Percentiles rank a stretch among this genome's conserved stretches.
Conservation (phyloP, 1,284 basidiomycete genomes). For the Ganoderma sp. region DNA sequence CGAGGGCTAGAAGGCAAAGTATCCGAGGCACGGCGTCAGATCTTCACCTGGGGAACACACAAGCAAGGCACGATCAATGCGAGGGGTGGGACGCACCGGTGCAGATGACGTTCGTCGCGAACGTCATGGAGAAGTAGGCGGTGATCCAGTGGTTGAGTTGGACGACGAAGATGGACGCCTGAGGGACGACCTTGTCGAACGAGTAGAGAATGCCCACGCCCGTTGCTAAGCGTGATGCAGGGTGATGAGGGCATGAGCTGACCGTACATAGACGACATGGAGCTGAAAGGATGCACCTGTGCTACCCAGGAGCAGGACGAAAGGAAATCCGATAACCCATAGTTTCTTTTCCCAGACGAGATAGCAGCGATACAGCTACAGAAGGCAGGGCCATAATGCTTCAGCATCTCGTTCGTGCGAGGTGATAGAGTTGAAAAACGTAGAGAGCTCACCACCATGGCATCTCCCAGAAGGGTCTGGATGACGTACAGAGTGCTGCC, state of each 20-base stretch:
- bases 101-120: slow-evolving; percentile 44
- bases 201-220: slow-evolving; percentile 28
- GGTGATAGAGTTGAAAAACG: no score
- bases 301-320: slow-evolving; percentile 24
- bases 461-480: slow-evolving; percentile 32
- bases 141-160: slow-evolving; percentile 42
- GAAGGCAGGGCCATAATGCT: not conserved
- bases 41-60: no score
- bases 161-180: slow-evolving; percentile 36
- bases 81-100: slow-evolving; percentile 27
- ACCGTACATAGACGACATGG: not conserved
- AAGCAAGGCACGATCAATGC: no score
- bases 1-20: slow-evolving; percentile 13
- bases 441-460: slow-evolving; percentile 22
- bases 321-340: slow-evolving; percentile 22
- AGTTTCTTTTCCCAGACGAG: slow-evolving; percentile 25
- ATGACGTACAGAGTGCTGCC: slow-evolving; percentile 35
- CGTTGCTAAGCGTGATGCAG: slow-evolving; percentile 6
- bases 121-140: slow-evolving; percentile 45
- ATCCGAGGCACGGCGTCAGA: not conserved
- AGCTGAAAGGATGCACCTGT: slow-evolving; percentile 13
- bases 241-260: not conserved
- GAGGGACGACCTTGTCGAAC: slow-evolving; percentile 18
- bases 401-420: not conserved
- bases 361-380: slow-evolving; percentile 25